Base-by-base conservation (phyloP, 257 asterid genomes). In the Penstemon newberryi region DNA sequence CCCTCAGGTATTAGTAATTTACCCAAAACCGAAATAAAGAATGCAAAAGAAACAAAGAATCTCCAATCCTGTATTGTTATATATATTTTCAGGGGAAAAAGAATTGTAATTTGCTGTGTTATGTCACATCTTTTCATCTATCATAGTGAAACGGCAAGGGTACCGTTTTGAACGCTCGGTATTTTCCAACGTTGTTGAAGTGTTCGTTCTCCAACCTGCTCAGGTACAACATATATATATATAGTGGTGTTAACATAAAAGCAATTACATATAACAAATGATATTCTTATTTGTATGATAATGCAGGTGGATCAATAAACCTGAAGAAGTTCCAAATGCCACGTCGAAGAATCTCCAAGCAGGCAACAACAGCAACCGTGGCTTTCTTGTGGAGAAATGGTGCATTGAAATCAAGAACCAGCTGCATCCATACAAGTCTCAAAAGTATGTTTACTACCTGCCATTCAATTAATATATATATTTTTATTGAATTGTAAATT, bases 281-380 rank as follows among this genome's bases (percentile, higher is more conserved):
- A 15, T 15, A 15, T 15, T 15, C 18, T 33, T 1, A 13, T 25
- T 42, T 11, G 25, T n/a, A 19, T n/a, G 10, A 25, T 12, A 45
- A 47, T 42, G 8, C 52, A 51, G 25, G 63, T 19, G 54, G 25
- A 36, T 3, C 62, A 25, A 18, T 66, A 11, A 36, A 91, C 98
- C 98, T 92, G 88, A 89, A 92, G 75, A 89, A 92, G 71, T 92
- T 92, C 96, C 98, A 92, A 18, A 89, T 85, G 55, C 96, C 89
- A 4, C 96, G 95, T 4, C 98, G 92, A 43, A 89, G 69, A 25
- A 89, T 92, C 81, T 92, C 98, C 70, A 92, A 67, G 82, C 85
- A 76, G 39, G 95, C 96, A 19, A 89, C 78, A 5, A 89, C 5
- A 0, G 95, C 92, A 70, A 75, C 7, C 72, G 82, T 66, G 58